Evolutionary conservation across 257 asterid genomes (phyloP).

Genomic region (Nicotiana tomentosiformis): DNA sequence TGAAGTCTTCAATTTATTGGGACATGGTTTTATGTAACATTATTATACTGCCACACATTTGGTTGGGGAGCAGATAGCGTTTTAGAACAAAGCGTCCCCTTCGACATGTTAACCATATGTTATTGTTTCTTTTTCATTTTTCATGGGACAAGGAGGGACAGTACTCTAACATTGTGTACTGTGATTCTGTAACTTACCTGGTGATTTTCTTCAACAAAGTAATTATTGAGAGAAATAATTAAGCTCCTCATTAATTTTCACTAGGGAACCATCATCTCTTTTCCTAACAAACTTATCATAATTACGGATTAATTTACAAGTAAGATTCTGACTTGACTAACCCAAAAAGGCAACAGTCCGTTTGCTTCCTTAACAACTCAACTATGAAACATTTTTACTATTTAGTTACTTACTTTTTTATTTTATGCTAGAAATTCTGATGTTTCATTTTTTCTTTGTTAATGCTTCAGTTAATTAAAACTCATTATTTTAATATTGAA

Average conservation of each 20-base stretch:
- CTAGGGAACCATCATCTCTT: background rate
- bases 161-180: background rate
- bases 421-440: background rate
- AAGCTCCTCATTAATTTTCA: too few relatives aligned
- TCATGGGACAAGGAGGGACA: background rate
- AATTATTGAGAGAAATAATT: too few relatives aligned
- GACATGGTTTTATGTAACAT: slow-evolving; percentile 4
- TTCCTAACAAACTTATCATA: slow-evolving; percentile 8
- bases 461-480: background rate
- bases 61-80: background rate
- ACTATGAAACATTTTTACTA: background rate
- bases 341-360: background rate
- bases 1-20: background rate
- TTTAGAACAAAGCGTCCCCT: background rate
- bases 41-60: background rate
- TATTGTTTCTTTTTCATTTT: background rate
- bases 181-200: background rate
- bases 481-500: background rate
- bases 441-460: background rate
- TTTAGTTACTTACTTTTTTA: background rate
- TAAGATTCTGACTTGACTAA: background rate
- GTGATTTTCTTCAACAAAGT: background rate
- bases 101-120: background rate
- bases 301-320: slow-evolving; percentile 5
- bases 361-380: background rate